Conservation (phyloP, 179 eudicot species). For the Beta lomatogona region DNA sequence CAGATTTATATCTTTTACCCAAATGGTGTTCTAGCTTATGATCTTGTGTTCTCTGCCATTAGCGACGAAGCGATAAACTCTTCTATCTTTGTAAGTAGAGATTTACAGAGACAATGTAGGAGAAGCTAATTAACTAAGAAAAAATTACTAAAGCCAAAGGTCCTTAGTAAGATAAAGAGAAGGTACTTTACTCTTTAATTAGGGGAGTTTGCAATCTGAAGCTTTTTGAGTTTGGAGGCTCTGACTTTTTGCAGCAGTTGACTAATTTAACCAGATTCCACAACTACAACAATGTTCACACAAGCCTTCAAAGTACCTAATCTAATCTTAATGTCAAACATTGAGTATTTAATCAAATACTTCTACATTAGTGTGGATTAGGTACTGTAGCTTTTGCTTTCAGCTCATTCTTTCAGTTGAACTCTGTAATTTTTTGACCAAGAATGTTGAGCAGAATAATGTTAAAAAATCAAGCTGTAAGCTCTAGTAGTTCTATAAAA, state of each 20-base stretch:
- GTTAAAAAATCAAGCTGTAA: not conserved
- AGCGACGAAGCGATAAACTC: too few relatives aligned
- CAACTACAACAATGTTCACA: conserved; percentile 18
- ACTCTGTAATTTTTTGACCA: conserved; percentile 14
- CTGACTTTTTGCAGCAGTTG: conserved; percentile 9
- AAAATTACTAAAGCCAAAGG: not conserved
- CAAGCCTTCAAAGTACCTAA: not conserved
- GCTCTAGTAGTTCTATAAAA: not conserved
- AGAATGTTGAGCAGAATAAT: not conserved
- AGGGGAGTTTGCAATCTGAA: conserved; percentile 22
- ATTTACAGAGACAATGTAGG: too few relatives aligned
- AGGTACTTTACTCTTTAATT: conserved; percentile 17
- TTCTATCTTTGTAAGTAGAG: too few relatives aligned
- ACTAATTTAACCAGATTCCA: conserved; percentile 25
- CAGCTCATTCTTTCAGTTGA: not conserved
- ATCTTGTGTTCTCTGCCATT: too few relatives aligned
- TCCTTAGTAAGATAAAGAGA: conserved; percentile 1
- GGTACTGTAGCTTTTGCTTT: not conserved
- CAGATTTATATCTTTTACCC: too few relatives aligned
- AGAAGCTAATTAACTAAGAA: not conserved
- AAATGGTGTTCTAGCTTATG: too few relatives aligned
- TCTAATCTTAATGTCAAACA: conserved; percentile 18
- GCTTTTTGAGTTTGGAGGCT: not conserved
- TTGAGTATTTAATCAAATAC: not conserved
- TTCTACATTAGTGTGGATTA: not conserved